These are phyloP conservation scores for Penicillium palitans DNA, from an alignment of 2,329 filamentous ascomycete genomes.

Conservation along the genomic window DNA sequence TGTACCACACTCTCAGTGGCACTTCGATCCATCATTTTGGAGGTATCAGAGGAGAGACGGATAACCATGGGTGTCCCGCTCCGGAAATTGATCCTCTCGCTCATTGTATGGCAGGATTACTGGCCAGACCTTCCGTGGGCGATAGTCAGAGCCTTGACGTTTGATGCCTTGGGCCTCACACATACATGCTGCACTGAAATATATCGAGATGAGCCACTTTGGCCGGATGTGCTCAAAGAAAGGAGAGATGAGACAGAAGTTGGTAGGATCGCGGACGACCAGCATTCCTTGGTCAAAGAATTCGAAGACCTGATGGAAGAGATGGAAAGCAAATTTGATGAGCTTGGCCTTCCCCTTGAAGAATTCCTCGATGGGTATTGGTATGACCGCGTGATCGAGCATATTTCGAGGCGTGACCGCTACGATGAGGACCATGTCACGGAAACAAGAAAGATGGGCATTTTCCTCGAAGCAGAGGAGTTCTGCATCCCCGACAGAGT, in stretches of 20 bases:
- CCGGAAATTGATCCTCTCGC: not conserved
- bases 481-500: not conserved
- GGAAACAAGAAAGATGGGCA: not conserved
- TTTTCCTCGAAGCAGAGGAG: not conserved
- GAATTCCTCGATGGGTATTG: constrained; percentile 11
- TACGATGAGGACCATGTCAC: constrained; percentile 9
- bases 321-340: constrained; percentile 2
- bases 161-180: constrained; percentile 12
- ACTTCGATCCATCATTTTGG: not conserved
- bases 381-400: constrained; percentile 5
- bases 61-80: not conserved
- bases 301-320: constrained; percentile 9
- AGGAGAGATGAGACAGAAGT: not conserved
- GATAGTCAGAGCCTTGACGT: constrained; percentile 12
- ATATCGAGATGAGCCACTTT: fast-evolving
- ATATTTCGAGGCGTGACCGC: constrained; percentile 2
- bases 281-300: not conserved
- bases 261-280: constrained; percentile 4
- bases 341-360: constrained; percentile 2
- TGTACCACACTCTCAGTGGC: constrained; percentile 10
- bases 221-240: not conserved
- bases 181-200: constrained; percentile 2
- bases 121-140: not conserved
- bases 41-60: no score
- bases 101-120: not conserved